phyloP scores from a whole-genome alignment of 768 basidiomycete genomes.

The Pisolithus microcarpus region DNA sequence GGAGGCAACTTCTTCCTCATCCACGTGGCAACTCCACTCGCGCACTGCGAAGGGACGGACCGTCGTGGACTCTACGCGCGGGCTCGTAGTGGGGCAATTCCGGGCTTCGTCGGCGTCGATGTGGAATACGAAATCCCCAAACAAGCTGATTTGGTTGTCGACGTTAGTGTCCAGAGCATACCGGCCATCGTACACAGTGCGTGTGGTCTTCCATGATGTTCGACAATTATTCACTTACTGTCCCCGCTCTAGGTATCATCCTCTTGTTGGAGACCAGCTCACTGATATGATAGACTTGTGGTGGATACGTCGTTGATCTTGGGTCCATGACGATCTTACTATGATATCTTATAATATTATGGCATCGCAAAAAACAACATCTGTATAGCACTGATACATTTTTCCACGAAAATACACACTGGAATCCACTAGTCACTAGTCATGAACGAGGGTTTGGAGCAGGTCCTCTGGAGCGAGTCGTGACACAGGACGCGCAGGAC shows the following conservation, averaged over 20 bases:
- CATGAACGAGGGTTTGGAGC: no score
- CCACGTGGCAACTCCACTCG: constrained; percentile 89
- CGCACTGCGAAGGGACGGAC: constrained; percentile 85
- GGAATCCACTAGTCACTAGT: no score
- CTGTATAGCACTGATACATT: no score
- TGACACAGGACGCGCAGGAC: no score
- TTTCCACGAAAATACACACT: no score
- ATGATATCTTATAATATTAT: constrained; percentile 1
- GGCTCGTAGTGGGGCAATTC: constrained; percentile 77
- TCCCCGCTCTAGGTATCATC: constrained; percentile 38
- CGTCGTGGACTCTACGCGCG: constrained; percentile 75
- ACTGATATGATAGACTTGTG: constrained; percentile 31
- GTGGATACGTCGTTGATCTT: neutral
- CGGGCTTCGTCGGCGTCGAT: constrained; percentile 84
- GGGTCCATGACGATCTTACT: neutral
- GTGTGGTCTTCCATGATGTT: constrained; percentile 23
- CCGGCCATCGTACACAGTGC: constrained; percentile 91
- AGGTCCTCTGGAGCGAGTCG: no score
- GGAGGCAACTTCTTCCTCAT: constrained; percentile 93
- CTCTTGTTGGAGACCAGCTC: constrained; percentile 56
- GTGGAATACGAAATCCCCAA: constrained; percentile 77
- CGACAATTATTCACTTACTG: constrained; percentile 4
- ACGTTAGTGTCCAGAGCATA: constrained; percentile 72
- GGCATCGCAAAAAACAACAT: neutral
- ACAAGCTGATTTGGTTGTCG: constrained; percentile 76